phyloP scores from a whole-genome alignment of 2,329 filamentous ascomycete species.

The Aspergillus sp. region DNA sequence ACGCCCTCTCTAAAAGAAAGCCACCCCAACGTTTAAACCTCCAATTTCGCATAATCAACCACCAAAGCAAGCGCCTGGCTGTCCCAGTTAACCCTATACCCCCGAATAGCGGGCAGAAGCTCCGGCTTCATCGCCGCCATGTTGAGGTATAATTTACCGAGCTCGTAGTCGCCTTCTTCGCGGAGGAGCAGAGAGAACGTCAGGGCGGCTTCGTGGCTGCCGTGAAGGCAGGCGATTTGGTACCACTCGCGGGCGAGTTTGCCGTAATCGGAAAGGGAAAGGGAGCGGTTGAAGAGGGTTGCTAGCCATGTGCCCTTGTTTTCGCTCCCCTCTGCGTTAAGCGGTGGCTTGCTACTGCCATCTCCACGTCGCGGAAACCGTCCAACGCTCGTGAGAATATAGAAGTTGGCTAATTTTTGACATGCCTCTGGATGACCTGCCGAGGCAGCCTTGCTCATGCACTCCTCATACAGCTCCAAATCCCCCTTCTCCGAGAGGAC shows the following conservation, averaged over 20 bases:
- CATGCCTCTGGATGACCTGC: slow-evolving; percentile 21
- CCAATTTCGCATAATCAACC: slow-evolving; percentile 13
- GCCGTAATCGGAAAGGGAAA: slow-evolving; percentile 17
- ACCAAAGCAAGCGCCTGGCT: slow-evolving; percentile 9
- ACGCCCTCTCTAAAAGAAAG: not conserved
- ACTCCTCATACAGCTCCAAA: slow-evolving; percentile 26
- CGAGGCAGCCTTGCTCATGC: slow-evolving; percentile 27
- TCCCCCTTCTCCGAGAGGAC: slow-evolving; percentile 15
- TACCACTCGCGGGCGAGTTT: slow-evolving; percentile 29
- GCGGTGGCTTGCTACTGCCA: not conserved
- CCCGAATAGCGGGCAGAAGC: slow-evolving; percentile 4
- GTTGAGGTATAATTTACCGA: slow-evolving; percentile 12
- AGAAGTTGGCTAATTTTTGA: slow-evolving; percentile 29
- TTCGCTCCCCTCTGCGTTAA: no score
- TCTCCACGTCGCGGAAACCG: slow-evolving; percentile 16
- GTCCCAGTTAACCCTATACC: slow-evolving; percentile 17
- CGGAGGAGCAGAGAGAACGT: slow-evolving; percentile 23
- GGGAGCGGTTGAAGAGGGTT: slow-evolving; percentile 11
- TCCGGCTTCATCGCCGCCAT: slow-evolving; percentile 6
- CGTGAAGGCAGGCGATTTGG: slow-evolving; percentile 16
- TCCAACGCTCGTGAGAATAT: slow-evolving; percentile 25
- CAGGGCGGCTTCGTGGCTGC: slow-evolving; percentile 15
- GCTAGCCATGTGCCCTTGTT: not conserved
- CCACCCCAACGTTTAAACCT: slow-evolving; percentile 10
- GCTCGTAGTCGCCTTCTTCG: slow-evolving; percentile 13